These are phyloP conservation scores for Psilocybe azurescens DNA, from an alignment of 768 basidiomycete species.

Conservation along the genomic window DNA sequence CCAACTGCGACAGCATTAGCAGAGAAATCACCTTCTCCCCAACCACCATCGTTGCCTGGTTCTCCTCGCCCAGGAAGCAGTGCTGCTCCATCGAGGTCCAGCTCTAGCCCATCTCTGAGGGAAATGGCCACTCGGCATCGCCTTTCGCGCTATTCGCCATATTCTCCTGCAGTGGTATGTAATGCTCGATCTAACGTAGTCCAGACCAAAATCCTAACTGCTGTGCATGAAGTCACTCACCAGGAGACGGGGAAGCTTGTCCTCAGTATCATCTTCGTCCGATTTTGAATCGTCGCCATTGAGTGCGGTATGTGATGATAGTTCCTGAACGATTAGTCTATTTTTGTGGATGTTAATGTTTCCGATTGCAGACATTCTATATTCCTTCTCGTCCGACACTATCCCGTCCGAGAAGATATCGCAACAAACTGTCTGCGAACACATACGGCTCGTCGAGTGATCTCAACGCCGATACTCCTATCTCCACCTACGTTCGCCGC, in stretches of 20 bases:
- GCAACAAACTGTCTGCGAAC: slow-evolving; percentile 52
- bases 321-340: slow-evolving; percentile 7
- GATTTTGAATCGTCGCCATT: slow-evolving; percentile 44
- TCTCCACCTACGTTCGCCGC: slow-evolving; percentile 80
- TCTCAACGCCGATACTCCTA: slow-evolving; percentile 70
- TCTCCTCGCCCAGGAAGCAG: slow-evolving; percentile 41
- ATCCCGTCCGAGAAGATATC: slow-evolving; percentile 47
- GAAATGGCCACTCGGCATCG: slow-evolving; percentile 44
- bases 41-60: slow-evolving; percentile 52
- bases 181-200: slow-evolving; percentile 3
- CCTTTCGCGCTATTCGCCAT: slow-evolving; percentile 53
- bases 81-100: slow-evolving; percentile 42
- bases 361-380: slow-evolving; percentile 36
- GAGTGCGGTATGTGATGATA: slow-evolving; percentile 28
- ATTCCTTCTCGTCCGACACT: slow-evolving; percentile 45
- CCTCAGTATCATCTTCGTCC: slow-evolving; percentile 47
- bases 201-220: slow-evolving; percentile 11
- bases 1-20: slow-evolving; percentile 31
- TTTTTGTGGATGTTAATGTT: slow-evolving; percentile 9
- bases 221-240: slow-evolving; percentile 38
- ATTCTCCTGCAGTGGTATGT: slow-evolving; percentile 48
- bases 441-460: slow-evolving; percentile 56
- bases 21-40: slow-evolving; percentile 43
- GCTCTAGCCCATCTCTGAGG: slow-evolving; percentile 49
- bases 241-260: slow-evolving; percentile 50